A percentile compares a stretch with the other conserved stretches of the same genome.
Conservation (phyloP, 2,329 filamentous ascomycete genomes). For the Stachybotrys echinatus region DNA sequence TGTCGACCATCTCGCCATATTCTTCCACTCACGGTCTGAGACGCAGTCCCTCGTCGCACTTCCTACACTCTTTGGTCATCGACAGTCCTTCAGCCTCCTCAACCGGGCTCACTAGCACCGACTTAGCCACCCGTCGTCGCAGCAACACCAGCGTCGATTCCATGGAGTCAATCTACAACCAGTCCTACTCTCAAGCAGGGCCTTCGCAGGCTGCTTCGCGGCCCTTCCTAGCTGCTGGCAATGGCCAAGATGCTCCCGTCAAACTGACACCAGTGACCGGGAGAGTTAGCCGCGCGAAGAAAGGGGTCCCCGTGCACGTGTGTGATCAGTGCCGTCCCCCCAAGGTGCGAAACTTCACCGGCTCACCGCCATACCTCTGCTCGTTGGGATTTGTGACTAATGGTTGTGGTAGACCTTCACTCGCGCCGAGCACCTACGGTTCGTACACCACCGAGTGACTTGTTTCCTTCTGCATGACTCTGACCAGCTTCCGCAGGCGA, state of each 20-base stretch:
- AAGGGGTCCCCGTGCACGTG: constrained; percentile 52
- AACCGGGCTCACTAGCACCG: constrained; percentile 12
- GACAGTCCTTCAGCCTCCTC: background rate
- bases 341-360: constrained; percentile 34
- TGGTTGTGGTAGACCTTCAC: constrained; percentile 47
- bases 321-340: constrained; percentile 46
- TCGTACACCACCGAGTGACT: constrained; percentile 15
- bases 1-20: constrained; percentile 18
- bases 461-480: constrained; percentile 7
- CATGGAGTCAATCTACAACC: constrained; percentile 36
- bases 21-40: constrained; percentile 26
- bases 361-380: background rate
- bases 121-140: constrained; percentile 26
- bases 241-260: constrained; percentile 32
- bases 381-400: constrained; percentile 5
- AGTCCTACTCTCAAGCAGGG: constrained; percentile 15
- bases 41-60: constrained; percentile 25
- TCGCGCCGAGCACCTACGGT: constrained; percentile 58
- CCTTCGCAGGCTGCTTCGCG: constrained; percentile 28
- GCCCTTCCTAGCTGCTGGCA: constrained; percentile 29
- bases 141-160: constrained; percentile 44
- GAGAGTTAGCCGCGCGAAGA: constrained; percentile 53
- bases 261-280: constrained; percentile 53
- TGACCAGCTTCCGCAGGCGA: constrained; percentile 36
- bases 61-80: constrained; percentile 16